Conservation (phyloP, 371 early-diverging fungal genomes). For the Globomyces sp. region DNA sequence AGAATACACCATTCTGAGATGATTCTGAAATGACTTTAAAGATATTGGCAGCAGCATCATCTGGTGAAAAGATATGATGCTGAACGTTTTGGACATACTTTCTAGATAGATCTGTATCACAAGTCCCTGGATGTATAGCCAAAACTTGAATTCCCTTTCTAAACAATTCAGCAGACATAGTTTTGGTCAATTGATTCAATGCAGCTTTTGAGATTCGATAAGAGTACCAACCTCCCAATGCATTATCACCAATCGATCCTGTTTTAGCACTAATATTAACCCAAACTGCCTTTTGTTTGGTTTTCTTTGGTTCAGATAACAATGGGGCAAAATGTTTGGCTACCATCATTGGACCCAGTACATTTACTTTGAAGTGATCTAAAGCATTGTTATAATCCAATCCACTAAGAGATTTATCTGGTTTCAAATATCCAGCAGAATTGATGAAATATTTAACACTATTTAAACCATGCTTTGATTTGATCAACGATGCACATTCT, state of each 20-base stretch:
- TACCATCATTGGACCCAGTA: constrained; percentile 18
- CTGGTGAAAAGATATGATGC: constrained; percentile 15
- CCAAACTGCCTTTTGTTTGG: not conserved
- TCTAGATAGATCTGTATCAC: constrained; percentile 27
- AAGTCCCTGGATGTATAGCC: constrained; percentile 30
- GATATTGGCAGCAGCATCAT: constrained; percentile 26
- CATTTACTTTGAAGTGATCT: constrained; percentile 19
- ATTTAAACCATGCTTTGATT: constrained; percentile 3
- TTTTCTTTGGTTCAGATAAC: constrained; percentile 1
- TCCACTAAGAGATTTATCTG: constrained; percentile 25
- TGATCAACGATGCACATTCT: not conserved
- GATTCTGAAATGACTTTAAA: constrained; percentile 18
- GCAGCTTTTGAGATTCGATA: constrained; percentile 36
- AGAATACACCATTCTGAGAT: constrained; percentile 30
- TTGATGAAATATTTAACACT: constrained; percentile 10
- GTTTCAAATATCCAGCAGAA: constrained; percentile 19
- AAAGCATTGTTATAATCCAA: constrained; percentile 1
- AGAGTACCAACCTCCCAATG: constrained; percentile 32
- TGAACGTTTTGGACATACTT: constrained; percentile 11
- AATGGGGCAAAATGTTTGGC: constrained; percentile 24
- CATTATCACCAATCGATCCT: constrained; percentile 29
- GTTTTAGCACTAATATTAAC: constrained; percentile 21
- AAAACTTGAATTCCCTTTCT: constrained; percentile 18
- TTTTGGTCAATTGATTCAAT: constrained; percentile 26
- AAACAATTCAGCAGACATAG: constrained; percentile 25